phyloP scores from a whole-genome alignment of 2,329 filamentous ascomycete species.

The Monilinia aucupariae region DNA sequence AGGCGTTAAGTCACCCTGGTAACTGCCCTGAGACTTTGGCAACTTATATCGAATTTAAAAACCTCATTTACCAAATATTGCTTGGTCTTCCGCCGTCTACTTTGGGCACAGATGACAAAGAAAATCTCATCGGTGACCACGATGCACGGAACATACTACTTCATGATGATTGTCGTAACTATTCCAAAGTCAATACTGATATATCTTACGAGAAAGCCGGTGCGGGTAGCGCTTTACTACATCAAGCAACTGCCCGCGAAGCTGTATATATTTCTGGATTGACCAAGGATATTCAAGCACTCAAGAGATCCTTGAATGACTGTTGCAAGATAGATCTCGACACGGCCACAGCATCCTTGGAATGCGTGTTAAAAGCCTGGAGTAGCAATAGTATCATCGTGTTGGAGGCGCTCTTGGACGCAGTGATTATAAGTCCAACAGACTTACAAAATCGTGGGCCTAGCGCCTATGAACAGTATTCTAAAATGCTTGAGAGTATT shows the following conservation, averaged over 20 bases:
- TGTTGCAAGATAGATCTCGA: conserved; percentile 14
- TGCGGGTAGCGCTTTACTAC: conserved; percentile 9
- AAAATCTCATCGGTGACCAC: not conserved
- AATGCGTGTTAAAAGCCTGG: conserved; percentile 21
- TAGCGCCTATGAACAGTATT: not conserved
- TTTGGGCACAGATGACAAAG: not conserved
- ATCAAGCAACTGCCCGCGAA: conserved; percentile 16
- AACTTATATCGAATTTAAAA: conserved; percentile 35
- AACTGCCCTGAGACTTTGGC: conserved; percentile 25
- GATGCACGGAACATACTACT: not conserved
- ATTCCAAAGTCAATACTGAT: conserved; percentile 5
- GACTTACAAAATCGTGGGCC: not conserved
- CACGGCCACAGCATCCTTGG: conserved; percentile 14
- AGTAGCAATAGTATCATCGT: not conserved
- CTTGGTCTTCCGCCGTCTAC: not conserved
- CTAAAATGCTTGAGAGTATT: not conserved
- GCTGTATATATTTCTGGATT: conserved; percentile 19
- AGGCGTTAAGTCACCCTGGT: not conserved
- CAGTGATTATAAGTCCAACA: not conserved
- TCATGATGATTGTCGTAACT: not conserved
- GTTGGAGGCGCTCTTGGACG: not conserved
- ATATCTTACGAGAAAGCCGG: not conserved
- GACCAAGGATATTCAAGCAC: conserved; percentile 7
- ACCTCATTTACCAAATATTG: conserved; percentile 26
- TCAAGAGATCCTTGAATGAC: conserved; percentile 9